A percentile compares a stretch with the other conserved stretches of the same genome.
phyloP scores from a whole-genome alignment of 139 green algal species.

The Coelastrella sp. region DNA sequence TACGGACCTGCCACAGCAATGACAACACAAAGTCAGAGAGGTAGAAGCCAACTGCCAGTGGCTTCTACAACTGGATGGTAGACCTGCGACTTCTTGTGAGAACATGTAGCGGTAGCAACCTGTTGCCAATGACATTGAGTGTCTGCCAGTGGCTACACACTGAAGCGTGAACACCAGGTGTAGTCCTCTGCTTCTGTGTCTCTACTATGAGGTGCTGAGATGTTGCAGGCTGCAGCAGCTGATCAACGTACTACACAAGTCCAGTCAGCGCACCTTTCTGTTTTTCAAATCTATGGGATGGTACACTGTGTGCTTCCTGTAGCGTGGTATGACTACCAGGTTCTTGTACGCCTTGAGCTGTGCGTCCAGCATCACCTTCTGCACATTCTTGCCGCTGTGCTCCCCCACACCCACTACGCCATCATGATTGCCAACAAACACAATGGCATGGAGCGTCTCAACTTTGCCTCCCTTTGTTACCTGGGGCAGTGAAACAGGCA shows the following conservation, averaged over 20 bases:
- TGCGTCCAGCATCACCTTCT: slow-evolving; percentile 36
- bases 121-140: too few species aligned
- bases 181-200: too few species aligned
- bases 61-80: too few species aligned
- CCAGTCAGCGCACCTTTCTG: slow-evolving; percentile 56
- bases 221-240: too few species aligned
- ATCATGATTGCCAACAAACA: slow-evolving; percentile 42
- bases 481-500: not conserved
- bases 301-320: slow-evolving; percentile 68
- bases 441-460: slow-evolving; percentile 32
- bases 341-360: slow-evolving; percentile 51
- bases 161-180: too few species aligned
- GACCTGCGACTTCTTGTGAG: too few species aligned
- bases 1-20: slow-evolving; percentile 44
- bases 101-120: too few species aligned
- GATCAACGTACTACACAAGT: slow-evolving; percentile 6
- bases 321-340: slow-evolving; percentile 60
- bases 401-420: slow-evolving; percentile 43
- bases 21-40: not conserved
- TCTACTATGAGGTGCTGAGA: too few species aligned
- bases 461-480: slow-evolving; percentile 36
- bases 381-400: slow-evolving; percentile 27
- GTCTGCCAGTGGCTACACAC: too few species aligned
- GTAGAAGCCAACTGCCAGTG: too few species aligned
- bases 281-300: slow-evolving; percentile 61